Percentiles rank a stretch among this genome's conserved stretches.
phyloP scores from a whole-genome alignment of 768 basidiomycete genomes.

The Mrakia gelida region DNA sequence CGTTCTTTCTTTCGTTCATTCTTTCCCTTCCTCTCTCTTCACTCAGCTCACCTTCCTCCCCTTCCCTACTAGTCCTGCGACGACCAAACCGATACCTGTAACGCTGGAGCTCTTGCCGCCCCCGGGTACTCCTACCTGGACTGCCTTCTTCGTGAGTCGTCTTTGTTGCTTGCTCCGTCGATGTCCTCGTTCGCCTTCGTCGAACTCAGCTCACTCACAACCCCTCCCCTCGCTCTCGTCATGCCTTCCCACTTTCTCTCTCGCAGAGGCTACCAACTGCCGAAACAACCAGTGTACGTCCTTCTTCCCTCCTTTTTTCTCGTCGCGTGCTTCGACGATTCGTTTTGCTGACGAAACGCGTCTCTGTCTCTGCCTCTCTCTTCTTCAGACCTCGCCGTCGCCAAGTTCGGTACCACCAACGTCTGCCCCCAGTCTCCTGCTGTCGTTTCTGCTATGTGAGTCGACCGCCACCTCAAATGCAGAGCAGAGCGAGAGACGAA shows the following conservation, averaged over 20 bases:
- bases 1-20: too few species aligned
- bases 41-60: too few species aligned
- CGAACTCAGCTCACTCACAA: neutral
- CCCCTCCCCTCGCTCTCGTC: too few species aligned
- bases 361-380: too few species aligned
- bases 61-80: neutral
- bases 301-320: neutral
- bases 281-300: constrained; percentile 1
- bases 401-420: neutral
- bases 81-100: neutral
- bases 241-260: too few species aligned
- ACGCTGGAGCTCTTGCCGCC: neutral
- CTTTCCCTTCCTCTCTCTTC: too few species aligned
- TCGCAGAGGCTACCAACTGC: neutral
- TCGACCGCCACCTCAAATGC: too few species aligned
- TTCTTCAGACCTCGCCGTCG: neutral
- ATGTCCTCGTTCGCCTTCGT: neutral
- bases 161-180: neutral
- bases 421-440: neutral
- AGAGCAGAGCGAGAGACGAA: too few species aligned
- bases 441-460: neutral
- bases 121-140: neutral
- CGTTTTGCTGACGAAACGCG: too few species aligned
- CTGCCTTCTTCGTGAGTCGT: neutral
- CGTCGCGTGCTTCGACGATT: too few species aligned